Evolutionary conservation across 306 rosid genomes (phyloP), one percentile per base, ranked within the genome.

Genomic region (Mimosa bimucronata): DNA sequence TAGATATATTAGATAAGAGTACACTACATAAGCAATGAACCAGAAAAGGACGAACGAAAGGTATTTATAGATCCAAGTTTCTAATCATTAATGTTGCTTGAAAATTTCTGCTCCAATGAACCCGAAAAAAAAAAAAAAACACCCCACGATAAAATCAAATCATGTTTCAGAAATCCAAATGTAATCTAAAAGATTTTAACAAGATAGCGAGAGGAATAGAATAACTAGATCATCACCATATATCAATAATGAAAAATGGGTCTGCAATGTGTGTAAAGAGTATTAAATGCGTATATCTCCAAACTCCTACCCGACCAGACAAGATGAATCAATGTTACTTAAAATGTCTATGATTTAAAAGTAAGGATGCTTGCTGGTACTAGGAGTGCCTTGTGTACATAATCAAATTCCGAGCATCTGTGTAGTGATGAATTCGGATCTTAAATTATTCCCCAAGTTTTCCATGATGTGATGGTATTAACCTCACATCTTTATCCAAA

Each of bases 401-500:
- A 16, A 68, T 70, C 50, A 40, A 83, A 75, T 70, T 81, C 40
- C 74, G 78, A 37, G 53, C 76, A 44, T 4, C 34, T 25, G 14
- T 37, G 67, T 61, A 66, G 79, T 76, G 75, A 58, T 60, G 44
- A 58, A 42, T 19, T 42, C 57, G 14, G 8, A 73, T 81, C 80
- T 38, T 71, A 10, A 2, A 6, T 62, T 82, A 71, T 81, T 81
- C 58, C n/a, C 31, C 53, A 61, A 61, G 77, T 30, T 77, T 67
- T 62, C 44, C 81, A 76, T 29, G 74, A 87, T 79, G 78, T 67
- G 78, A 69, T 76, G 76, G 61, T 40, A 21, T 79, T 68, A 25
- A 28, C 78, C 50, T 67, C 88, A 77, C 85, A 81, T 76, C 83
- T 69, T 42, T 72, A 71, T 26, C 30, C 77, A 87, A 72, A 82